A percentile compares a stretch with the other conserved stretches of the same genome.
phyloP scores from a whole-genome alignment of 352 stramenopile genomes.

The Phytophthora podocarpi region DNA sequence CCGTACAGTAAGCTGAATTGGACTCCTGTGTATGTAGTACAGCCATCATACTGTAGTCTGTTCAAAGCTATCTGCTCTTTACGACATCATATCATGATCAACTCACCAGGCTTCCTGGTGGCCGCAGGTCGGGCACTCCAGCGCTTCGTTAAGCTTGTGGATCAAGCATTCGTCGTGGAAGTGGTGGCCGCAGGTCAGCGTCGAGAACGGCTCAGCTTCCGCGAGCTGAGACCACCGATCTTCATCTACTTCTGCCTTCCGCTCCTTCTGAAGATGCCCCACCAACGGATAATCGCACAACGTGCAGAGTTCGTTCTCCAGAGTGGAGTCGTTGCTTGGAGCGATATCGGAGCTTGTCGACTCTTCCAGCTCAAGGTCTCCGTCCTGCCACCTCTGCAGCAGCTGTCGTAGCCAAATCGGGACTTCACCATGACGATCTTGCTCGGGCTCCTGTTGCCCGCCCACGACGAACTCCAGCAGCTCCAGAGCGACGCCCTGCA shows the following conservation, averaged over 20 bases:
- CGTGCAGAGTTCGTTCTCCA: slow-evolving; percentile 22
- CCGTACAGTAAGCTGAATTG: no score
- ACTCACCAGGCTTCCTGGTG: slow-evolving; percentile 24
- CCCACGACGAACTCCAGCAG: slow-evolving; percentile 43
- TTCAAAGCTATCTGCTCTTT: neutral
- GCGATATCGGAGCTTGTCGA: slow-evolving; percentile 26
- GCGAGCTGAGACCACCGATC: slow-evolving; percentile 16
- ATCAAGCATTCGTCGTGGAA: slow-evolving; percentile 80
- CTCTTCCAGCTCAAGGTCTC: slow-evolving; percentile 23
- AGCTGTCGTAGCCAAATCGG: slow-evolving; percentile 18
- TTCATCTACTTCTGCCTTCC: neutral
- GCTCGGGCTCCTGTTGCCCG: neutral
- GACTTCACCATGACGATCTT: slow-evolving; percentile 21
- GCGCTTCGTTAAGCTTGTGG: slow-evolving; percentile 57
- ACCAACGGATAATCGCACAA: slow-evolving; percentile 31
- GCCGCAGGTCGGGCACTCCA: slow-evolving; percentile 60
- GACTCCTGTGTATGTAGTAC: neutral
- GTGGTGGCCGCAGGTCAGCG: slow-evolving; percentile 57
- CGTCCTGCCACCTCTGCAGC: slow-evolving; percentile 33
- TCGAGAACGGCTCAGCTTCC: slow-evolving; percentile 38
- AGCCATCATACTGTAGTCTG: neutral
- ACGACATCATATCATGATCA: neutral
- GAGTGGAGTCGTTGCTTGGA: slow-evolving; percentile 5
- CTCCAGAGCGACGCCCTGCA: slow-evolving; percentile 31
- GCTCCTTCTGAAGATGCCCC: slow-evolving; percentile 3